phyloP scores from a whole-genome alignment of 306 rosid species.

The Sophora flavescens region DNA sequence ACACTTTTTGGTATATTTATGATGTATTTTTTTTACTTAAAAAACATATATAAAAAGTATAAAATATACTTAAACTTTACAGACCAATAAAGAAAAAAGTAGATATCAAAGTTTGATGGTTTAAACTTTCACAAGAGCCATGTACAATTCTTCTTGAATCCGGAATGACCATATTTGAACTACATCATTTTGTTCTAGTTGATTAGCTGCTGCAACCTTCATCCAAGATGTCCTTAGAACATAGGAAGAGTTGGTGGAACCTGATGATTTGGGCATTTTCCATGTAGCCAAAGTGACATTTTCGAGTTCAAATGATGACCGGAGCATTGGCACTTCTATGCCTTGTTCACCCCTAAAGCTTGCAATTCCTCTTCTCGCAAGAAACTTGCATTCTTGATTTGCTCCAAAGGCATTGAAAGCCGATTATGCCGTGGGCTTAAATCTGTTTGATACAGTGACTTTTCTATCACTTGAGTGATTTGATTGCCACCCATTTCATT shows the following conservation, averaged over 20 bases:
- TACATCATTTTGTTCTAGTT: neutral
- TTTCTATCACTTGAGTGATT: neutral
- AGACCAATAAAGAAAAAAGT: neutral
- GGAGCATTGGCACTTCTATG: neutral
- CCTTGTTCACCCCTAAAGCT: neutral
- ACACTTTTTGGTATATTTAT: too few relatives aligned
- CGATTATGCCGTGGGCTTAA: neutral
- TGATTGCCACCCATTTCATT: neutral
- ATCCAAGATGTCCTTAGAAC: neutral
- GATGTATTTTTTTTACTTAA: too few relatives aligned
- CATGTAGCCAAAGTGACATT: neutral
- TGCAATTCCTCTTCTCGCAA: neutral
- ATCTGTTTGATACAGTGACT: neutral
- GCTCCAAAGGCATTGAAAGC: neutral
- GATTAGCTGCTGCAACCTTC: neutral
- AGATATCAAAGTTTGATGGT: neutral
- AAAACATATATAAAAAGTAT: neutral
- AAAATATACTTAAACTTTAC: too few relatives aligned
- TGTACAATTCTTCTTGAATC: neutral
- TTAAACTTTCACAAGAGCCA: neutral
- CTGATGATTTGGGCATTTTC: neutral
- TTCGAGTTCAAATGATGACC: neutral
- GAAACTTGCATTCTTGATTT: neutral
- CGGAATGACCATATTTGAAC: conserved; percentile 4
- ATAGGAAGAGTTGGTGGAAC: neutral